phyloP scores from a whole-genome alignment of 1,284 basidiomycete species.

The Ganoderma sinense region DNA sequence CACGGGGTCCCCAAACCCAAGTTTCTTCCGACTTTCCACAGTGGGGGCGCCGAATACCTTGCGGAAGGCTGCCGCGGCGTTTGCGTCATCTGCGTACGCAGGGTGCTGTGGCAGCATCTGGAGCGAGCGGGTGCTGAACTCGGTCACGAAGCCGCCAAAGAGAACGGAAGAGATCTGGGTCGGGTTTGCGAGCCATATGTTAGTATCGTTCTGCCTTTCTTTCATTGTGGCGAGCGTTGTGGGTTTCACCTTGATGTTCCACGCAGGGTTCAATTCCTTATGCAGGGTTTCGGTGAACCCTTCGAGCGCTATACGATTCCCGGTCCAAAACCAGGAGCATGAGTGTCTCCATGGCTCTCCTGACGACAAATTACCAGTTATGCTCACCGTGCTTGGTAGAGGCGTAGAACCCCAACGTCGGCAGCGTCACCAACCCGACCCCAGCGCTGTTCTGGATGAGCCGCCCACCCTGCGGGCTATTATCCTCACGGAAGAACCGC shows the following conservation, averaged over 20 bases:
- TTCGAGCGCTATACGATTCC: constrained; percentile 40
- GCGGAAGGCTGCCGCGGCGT: constrained; percentile 9
- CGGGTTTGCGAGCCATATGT: no score
- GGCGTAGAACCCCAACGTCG: constrained; percentile 41
- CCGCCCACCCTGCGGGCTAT: constrained; percentile 43
- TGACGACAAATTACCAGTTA: background rate
- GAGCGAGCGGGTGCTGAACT: background rate
- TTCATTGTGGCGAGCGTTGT: no score
- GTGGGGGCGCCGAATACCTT: background rate
- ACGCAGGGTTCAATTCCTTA: constrained; percentile 37
- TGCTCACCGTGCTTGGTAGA: constrained; percentile 36
- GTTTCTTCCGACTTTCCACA: background rate
- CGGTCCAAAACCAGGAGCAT: background rate
- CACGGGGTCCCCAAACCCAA: constrained; percentile 6
- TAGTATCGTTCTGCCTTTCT: no score
- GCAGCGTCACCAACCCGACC: constrained; percentile 33
- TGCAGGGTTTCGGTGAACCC: constrained; percentile 41
- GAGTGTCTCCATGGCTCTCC: background rate
- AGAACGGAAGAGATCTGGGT: constrained; percentile 24
- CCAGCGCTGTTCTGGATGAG: constrained; percentile 42
- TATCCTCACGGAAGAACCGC: constrained; percentile 47
- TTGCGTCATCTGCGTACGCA: constrained; percentile 21
- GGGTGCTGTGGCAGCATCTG: constrained; percentile 18
- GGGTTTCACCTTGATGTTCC: constrained; percentile 44
- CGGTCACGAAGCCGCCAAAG: constrained; percentile 26